These are phyloP conservation scores for Suillus subalutaceus DNA, from an alignment of 768 basidiomycete genomes.

Conservation along the genomic window DNA sequence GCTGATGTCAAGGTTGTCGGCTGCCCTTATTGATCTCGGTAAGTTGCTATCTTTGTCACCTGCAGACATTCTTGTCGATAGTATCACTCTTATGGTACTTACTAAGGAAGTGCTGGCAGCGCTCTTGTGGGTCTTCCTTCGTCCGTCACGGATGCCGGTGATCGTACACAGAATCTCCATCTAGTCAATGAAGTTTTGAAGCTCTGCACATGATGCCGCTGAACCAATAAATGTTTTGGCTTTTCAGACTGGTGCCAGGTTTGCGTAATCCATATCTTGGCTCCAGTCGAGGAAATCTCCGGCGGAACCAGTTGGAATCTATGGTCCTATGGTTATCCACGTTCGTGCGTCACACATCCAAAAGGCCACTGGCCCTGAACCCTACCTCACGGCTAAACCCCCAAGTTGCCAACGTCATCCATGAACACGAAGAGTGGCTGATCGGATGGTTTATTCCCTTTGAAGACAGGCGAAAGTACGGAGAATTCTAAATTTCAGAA, in stretches of 20 bases:
- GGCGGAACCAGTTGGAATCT: not conserved
- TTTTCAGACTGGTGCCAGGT: conserved; percentile 79
- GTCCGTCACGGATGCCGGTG: conserved; percentile 33
- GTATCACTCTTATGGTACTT: conserved; percentile 50
- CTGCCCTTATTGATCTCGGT: conserved; percentile 29
- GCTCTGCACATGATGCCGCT: conserved; percentile 60
- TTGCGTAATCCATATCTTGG: conserved; percentile 13
- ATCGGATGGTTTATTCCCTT: not conserved
- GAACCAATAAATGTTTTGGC: conserved; percentile 70
- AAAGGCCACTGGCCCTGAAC: not conserved
- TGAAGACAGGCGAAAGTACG: not conserved
- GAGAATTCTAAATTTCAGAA: not conserved
- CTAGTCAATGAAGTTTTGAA: conserved; percentile 46
- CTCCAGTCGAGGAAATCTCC: not conserved
- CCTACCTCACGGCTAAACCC: not conserved
- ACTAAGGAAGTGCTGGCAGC: conserved; percentile 54
- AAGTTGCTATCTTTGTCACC: conserved; percentile 14
- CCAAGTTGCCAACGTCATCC: not conserved
- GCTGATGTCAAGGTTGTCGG: conserved; percentile 21
- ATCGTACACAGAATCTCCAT: conserved; percentile 52
- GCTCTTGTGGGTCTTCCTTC: not conserved
- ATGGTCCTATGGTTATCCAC: not conserved
- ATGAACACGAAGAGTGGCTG: not conserved
- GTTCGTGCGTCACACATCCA: not conserved
- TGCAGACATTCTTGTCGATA: not conserved